A percentile compares a stretch with the other conserved stretches of the same genome.
phyloP scores from a whole-genome alignment of 208 protist species.

The Porcisia deanei region DNA sequence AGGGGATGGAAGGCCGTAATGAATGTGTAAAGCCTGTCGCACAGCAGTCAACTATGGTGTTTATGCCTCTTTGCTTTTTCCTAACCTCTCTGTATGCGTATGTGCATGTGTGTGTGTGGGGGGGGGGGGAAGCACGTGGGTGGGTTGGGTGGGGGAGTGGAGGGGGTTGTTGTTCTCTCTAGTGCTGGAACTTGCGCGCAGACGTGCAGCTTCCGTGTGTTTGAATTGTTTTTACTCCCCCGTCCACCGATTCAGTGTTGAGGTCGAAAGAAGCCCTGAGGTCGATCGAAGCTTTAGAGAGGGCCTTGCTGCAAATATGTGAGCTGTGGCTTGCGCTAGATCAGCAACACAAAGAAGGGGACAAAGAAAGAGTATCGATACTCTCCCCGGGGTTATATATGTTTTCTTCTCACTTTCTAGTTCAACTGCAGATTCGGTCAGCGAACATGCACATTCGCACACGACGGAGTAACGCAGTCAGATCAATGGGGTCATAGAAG shows the following conservation, averaged over 20 bases:
- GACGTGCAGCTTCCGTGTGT: background rate
- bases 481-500: background rate
- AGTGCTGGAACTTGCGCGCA: background rate
- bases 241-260: no score
- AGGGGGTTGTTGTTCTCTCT: background rate
- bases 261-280: background rate
- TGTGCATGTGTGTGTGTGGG: background rate
- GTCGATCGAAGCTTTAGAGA: background rate
- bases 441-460: background rate
- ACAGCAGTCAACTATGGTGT: background rate
- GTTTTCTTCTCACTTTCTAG: no score
- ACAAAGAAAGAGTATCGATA: background rate
- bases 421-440: background rate
- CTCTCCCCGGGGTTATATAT: no score
- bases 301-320: background rate
- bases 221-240: background rate
- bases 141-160: background rate
- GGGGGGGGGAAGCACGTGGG: background rate
- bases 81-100: background rate
- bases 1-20: background rate
- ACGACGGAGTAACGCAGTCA: background rate
- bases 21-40: background rate
- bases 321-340: background rate
- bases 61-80: background rate
- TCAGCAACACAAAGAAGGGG: background rate